These are phyloP conservation scores for Erythrobasidium hasegawianum DNA, from an alignment of 1,284 basidiomycete genomes.

Conservation along the genomic window DNA sequence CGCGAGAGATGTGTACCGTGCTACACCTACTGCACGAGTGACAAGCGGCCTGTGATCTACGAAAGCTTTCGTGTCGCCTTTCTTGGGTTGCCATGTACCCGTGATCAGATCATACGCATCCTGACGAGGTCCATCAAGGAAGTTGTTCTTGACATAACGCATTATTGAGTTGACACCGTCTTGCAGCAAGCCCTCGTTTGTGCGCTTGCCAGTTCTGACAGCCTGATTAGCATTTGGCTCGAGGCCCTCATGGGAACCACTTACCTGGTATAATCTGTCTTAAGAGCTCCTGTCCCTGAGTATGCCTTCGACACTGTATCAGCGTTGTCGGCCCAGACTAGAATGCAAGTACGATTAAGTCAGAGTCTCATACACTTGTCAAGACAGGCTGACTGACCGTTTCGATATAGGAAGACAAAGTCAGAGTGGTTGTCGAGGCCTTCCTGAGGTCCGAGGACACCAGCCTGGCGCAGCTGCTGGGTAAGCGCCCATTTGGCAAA, in stretches of 20 bases:
- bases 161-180: conserved; percentile 85
- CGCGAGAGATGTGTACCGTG: too few relatives aligned
- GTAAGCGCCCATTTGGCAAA: conserved; percentile 79
- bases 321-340: conserved; percentile 99
- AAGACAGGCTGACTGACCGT: conserved; percentile 61
- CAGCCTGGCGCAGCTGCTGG: conserved; percentile 68
- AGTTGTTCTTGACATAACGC: conserved; percentile 95
- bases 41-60: conserved; percentile 73
- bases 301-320: conserved; percentile 88
- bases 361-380: background rate
- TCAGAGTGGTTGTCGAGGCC: conserved; percentile 71
- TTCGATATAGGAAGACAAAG: conserved; percentile 78
- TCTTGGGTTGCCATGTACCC: conserved; percentile 77
- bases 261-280: conserved; percentile 86
- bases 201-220: conserved; percentile 74
- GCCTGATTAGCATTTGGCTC: too few relatives aligned
- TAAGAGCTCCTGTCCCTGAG: conserved; percentile 90
- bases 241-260: background rate
- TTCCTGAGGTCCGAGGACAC: conserved; percentile 66
- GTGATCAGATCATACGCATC: conserved; percentile 93
- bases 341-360: conserved; percentile 21
- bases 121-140: conserved; percentile 91
- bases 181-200: conserved; percentile 70
- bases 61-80: conserved; percentile 57
- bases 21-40: conserved; percentile 74